These are phyloP conservation scores for Potentilla sterilis DNA, from an alignment of 306 rosid genomes.

Conservation along the genomic window DNA sequence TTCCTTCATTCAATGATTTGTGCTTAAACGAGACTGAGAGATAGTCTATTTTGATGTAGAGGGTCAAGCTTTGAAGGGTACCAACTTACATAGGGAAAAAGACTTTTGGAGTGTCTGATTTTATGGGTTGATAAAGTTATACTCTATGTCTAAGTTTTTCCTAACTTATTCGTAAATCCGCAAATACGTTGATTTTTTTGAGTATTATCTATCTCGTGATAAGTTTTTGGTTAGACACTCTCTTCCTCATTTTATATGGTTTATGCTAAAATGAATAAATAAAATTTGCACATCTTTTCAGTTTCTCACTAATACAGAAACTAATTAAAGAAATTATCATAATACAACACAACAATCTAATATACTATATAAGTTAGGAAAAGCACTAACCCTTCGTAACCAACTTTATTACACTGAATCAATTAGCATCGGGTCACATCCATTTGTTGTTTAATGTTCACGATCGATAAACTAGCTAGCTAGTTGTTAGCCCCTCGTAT, in stretches of 20 bases:
- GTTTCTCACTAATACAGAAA: too few species aligned
- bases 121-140: neutral
- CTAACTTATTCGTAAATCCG: neutral
- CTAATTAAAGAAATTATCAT: too few species aligned
- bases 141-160: neutral
- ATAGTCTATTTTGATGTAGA: neutral
- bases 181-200: neutral
- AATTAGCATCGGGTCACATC: neutral
- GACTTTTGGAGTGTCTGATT: too few species aligned
- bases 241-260: neutral
- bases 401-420: too few species aligned
- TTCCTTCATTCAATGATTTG: neutral
- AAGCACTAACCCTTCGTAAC: too few species aligned
- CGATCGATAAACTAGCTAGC: too few species aligned
- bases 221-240: neutral
- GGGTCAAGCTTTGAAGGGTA: neutral
- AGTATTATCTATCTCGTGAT: neutral
- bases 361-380: too few species aligned
- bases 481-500: too few species aligned
- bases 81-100: neutral
- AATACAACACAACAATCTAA: too few species aligned
- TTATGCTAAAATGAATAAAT: neutral
- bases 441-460: neutral
- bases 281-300: too few species aligned
- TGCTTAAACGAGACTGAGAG: neutral